These are phyloP conservation scores for Lentinula edodes DNA, from an alignment of 768 basidiomycete species.

Conservation along the genomic window DNA sequence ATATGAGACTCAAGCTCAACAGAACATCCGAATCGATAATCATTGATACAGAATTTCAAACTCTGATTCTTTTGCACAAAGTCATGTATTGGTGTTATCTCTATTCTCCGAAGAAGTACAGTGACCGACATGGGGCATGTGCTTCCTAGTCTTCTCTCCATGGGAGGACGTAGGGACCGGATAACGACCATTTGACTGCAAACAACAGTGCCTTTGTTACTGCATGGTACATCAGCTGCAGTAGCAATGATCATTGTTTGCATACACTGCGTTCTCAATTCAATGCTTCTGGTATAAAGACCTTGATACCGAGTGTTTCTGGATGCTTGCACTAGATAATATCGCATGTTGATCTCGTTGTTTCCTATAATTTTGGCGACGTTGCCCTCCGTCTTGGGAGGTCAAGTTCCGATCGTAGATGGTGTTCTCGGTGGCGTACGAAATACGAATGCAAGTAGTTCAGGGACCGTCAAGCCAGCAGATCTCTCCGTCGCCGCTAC, in stretches of 20 bases:
- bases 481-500: slow-evolving; percentile 9
- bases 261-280: background rate
- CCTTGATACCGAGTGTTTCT: background rate
- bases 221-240: background rate
- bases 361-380: background rate
- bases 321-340: background rate
- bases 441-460: background rate
- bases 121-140: background rate
- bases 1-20: background rate
- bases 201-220: background rate
- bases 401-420: slow-evolving; percentile 10
- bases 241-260: background rate
- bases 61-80: background rate
- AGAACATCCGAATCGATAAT: background rate
- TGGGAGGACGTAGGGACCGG: background rate
- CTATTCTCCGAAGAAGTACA: background rate
- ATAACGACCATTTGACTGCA: slow-evolving; percentile 1
- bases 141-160: background rate
- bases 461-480: background rate
- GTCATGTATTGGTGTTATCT: background rate
- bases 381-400: slow-evolving; percentile 4
- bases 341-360: background rate
- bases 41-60: background rate
- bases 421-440: slow-evolving; percentile 10
- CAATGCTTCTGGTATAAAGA: background rate